Evolutionary conservation across 2,329 filamentous ascomycete genomes (phyloP).

Genomic region (Ophidiomyces ophidiicola): DNA sequence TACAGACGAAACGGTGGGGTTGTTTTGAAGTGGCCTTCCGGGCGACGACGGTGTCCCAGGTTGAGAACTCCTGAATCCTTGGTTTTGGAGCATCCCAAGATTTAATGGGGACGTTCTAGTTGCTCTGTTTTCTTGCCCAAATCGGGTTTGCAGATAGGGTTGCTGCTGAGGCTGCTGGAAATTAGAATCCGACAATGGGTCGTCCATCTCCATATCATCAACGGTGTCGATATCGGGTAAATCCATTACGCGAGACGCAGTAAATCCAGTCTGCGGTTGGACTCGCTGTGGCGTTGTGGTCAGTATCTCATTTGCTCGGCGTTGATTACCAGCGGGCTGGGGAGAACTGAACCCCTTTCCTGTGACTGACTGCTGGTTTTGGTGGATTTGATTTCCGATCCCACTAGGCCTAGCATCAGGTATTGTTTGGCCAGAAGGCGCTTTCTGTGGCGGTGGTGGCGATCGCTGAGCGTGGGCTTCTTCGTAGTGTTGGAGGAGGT

Average conservation of each 20-base stretch:
- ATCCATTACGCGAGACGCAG: conserved; percentile 20
- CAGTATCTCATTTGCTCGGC: conserved; percentile 14
- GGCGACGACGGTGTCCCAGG: conserved; percentile 72
- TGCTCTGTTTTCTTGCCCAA: conserved; percentile 42
- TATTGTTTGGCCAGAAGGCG: conserved; percentile 35
- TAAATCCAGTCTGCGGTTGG: conserved; percentile 16
- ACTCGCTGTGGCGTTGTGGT: conserved; percentile 14
- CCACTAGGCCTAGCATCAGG: conserved; percentile 8
- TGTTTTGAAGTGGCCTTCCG: conserved; percentile 61
- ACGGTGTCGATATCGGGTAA: conserved; percentile 30
- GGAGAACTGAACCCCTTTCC: conserved; percentile 6
- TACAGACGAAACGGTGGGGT: conserved; percentile 91
- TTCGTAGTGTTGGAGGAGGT: conserved; percentile 92
- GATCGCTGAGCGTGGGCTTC: conserved; percentile 73
- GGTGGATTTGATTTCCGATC: conserved; percentile 16
- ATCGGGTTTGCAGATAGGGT: conserved; percentile 52
- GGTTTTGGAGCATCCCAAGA: conserved; percentile 65
- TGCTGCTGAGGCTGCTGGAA: conserved; percentile 51
- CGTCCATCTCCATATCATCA: conserved; percentile 88
- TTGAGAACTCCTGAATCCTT: conserved; percentile 72
- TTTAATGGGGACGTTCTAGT: conserved; percentile 57
- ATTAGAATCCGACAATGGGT: conserved; percentile 48
- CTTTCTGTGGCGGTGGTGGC: conserved; percentile 36
- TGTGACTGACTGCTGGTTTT: conserved; percentile 15
- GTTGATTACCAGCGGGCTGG: conserved; percentile 14